Conservation (phyloP, 23 red algal species). For the Agarophyton chilense region DNA sequence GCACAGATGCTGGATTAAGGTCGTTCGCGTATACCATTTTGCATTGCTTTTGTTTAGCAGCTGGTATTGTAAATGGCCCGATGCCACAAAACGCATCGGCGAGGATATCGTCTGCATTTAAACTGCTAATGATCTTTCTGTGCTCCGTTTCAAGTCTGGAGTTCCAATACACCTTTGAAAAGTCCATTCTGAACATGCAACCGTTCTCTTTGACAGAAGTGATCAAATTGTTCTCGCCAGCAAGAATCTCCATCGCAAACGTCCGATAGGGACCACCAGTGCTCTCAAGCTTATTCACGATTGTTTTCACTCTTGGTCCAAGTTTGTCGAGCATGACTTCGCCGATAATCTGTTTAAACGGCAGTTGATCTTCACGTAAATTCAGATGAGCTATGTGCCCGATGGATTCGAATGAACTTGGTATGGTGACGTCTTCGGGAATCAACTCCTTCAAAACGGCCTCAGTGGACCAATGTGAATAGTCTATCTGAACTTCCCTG, state of each 20-base stretch:
- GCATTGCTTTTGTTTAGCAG: conserved; percentile 40
- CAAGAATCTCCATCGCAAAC: conserved; percentile 92
- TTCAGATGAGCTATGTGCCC: conserved; percentile 94
- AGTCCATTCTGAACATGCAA: conserved; percentile 82
- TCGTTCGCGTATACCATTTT: conserved; percentile 86
- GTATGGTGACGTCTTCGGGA: conserved; percentile 57
- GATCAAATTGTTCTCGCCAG: conserved; percentile 63
- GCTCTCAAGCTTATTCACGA: conserved; percentile 91
- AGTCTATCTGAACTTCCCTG: conserved; percentile 39
- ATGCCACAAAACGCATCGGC: conserved; percentile 96
- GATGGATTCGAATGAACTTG: conserved; percentile 82
- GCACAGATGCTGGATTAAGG: conserved; percentile 76
- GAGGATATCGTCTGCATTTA: conserved; percentile 45
- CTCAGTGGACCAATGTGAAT: conserved; percentile 48
- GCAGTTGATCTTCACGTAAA: conserved; percentile 74
- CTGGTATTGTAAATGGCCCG: conserved; percentile 93
- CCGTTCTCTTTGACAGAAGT: conserved; percentile 88
- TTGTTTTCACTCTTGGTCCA: conserved; percentile 62
- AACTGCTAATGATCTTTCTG: conserved; percentile 67
- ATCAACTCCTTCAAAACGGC: conserved; percentile 47
- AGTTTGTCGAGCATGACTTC: conserved; percentile 85
- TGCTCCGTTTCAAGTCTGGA: conserved; percentile 94
- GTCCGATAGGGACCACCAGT: conserved; percentile 89
- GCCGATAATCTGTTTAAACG: conserved; percentile 75
- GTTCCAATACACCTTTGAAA: conserved; percentile 95